Evolutionary conservation across 306 rosid species (phyloP), one percentile per base, ranked within the genome.

Genomic region (Crotalaria pallida): DNA sequence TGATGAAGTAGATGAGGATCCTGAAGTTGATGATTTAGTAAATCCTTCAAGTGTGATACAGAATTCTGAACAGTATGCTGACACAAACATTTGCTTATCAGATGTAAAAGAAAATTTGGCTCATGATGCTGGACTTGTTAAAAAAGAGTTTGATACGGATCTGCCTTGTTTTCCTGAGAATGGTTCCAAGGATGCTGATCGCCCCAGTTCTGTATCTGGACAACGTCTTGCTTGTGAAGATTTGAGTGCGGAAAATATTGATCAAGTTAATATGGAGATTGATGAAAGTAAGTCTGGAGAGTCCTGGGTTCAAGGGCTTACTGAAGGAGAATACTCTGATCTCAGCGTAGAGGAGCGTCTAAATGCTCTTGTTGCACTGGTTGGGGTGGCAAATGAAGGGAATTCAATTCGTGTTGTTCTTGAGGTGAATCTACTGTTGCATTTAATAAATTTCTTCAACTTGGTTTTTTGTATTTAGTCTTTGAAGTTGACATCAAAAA

Each of bases 361-460:
- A 13, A 83, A 76, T 82, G 97, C 96, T 40, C 91, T 95, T 80
- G 95, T 91, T 73, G 84, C 83, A 38, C 82, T 95, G 79, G 80
- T 88, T 76, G 88, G 97, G 69, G 74, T 91, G 80, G 99, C 99
- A 75, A 95, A 95, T 84, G 99, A 95, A 87, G 99, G 99, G 79
- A 88, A 95, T 82, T 88, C 96, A 13, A 85, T 89, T 24, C 99
- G 99, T 57, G 48, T 91, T 80, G 86, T 91, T 79, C 97, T 95
- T 47, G 99, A 95, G 99, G 99, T 91, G 84, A 72, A 9, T n/a
- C 12, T 65, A n/a, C 43, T 57, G 15, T 57, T 44, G 69, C 40
- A n/a, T 33, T 45, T 59, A 67, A 47, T 36, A 8, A 38, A 50
- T 57, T 33, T 48, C 71, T 17, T 48, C 4, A 24, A 21, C 53